Conservation (phyloP, 73 alveolate genomes). For the Blepharisma japonicum region DNA sequence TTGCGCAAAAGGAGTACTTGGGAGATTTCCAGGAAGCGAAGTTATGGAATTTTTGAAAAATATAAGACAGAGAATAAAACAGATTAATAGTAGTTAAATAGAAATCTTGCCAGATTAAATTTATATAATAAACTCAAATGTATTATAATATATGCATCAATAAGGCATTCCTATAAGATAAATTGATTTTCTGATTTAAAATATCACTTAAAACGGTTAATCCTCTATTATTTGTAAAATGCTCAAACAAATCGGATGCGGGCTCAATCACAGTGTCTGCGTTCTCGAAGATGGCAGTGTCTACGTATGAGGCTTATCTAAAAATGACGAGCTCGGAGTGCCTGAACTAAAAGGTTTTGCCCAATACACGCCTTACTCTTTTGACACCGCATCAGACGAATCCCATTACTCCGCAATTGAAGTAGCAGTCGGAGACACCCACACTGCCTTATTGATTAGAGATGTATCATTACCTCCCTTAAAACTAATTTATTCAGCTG, state of each 20-base stretch:
- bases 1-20: slow-evolving; percentile 49
- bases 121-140: too few species aligned
- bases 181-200: too few species aligned
- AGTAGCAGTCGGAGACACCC: slow-evolving; percentile 18
- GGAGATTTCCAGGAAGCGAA: slow-evolving; percentile 51
- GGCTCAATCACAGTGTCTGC: slow-evolving; percentile 39
- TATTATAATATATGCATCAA: too few species aligned
- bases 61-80: too few species aligned
- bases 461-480: not conserved
- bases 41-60: not conserved
- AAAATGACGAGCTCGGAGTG: slow-evolving; percentile 26
- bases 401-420: slow-evolving; percentile 8
- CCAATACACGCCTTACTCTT: slow-evolving; percentile 8
- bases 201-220: slow-evolving; percentile 30
- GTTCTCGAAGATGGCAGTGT: slow-evolving; percentile 21
- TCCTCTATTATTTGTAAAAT: not conserved
- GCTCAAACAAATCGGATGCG: slow-evolving; percentile 37
- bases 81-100: too few species aligned
- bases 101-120: too few species aligned
- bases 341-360: slow-evolving; percentile 19
- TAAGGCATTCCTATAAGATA: too few species aligned
- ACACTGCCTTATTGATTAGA: slow-evolving; percentile 5
- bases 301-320: slow-evolving; percentile 22
- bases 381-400: not conserved
- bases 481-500: not conserved